phyloP scores from a whole-genome alignment of 2,329 filamentous ascomycete species.

The Aureobasidium sp. region DNA sequence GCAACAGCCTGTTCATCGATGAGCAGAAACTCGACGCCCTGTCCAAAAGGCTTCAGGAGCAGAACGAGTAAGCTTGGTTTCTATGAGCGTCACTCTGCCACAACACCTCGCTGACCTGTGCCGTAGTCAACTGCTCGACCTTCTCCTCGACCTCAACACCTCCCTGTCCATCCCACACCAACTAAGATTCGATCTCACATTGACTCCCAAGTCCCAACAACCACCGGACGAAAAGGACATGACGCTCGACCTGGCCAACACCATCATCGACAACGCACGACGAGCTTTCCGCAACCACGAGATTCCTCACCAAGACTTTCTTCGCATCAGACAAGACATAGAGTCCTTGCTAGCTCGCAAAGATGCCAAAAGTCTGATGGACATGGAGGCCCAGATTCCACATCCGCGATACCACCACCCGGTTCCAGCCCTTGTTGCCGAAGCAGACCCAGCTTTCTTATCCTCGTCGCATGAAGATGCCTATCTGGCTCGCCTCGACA shows the following conservation, averaged over 20 bases:
- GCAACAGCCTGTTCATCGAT: constrained; percentile 73
- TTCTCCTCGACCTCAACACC: constrained; percentile 84
- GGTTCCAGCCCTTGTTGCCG: constrained; percentile 41
- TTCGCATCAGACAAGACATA: constrained; percentile 28
- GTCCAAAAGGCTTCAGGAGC: constrained; percentile 74
- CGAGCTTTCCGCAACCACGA: constrained; percentile 29
- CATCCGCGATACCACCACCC: constrained; percentile 29
- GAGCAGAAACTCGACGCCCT: constrained; percentile 76
- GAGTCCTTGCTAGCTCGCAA: constrained; percentile 27
- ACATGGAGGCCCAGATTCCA: constrained; percentile 36
- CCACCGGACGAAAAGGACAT: constrained; percentile 22
- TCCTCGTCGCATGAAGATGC: constrained; percentile 65
- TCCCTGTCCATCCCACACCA: constrained; percentile 68
- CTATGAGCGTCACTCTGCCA: background rate
- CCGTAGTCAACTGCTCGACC: constrained; percentile 73
- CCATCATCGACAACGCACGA: constrained; percentile 29
- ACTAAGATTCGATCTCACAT: constrained; percentile 64
- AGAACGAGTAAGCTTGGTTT: constrained; percentile 72
- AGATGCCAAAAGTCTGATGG: constrained; percentile 27
- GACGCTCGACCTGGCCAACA: constrained; percentile 25
- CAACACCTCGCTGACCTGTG: background rate
- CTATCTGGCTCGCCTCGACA: constrained; percentile 62
- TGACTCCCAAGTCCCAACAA: constrained; percentile 40
- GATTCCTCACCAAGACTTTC: constrained; percentile 27
- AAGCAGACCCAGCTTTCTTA: constrained; percentile 59